These are phyloP conservation scores for Jasminum sambac DNA, from an alignment of 257 asterid genomes.

Conservation along the genomic window DNA sequence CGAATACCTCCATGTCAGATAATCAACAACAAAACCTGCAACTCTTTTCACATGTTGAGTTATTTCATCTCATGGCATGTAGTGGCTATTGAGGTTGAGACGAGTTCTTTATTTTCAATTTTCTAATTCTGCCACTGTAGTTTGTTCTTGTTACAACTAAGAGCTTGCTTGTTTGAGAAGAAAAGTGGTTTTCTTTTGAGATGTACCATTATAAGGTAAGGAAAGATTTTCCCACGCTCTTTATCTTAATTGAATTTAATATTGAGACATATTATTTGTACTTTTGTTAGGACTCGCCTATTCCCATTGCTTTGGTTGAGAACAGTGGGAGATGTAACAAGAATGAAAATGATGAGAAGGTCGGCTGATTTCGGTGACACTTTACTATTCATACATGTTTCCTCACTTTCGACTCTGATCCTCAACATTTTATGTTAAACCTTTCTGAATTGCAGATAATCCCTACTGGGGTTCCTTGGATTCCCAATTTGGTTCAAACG, in stretches of 20 bases:
- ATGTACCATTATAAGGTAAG: too few species aligned
- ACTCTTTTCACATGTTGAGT: background rate
- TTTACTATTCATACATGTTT: background rate
- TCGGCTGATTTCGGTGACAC: slow-evolving; percentile 18
- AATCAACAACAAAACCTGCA: background rate
- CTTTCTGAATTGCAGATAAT: slow-evolving; percentile 55
- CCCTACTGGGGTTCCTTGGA: slow-evolving; percentile 80
- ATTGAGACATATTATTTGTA: slow-evolving; percentile 14
- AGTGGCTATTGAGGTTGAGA: background rate
- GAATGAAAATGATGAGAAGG: slow-evolving; percentile 94
- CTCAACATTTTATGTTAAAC: background rate
- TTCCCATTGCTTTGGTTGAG: slow-evolving; percentile 94
- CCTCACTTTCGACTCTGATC: background rate
- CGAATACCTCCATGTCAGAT: background rate
- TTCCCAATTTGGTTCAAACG: slow-evolving; percentile 61
- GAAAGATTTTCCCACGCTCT: too few species aligned
- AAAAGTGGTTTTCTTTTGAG: too few species aligned
- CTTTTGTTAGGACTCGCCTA: slow-evolving; percentile 44
- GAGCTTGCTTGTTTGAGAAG: too few species aligned
- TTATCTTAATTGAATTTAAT: background rate
- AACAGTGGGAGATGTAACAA: slow-evolving; percentile 95
- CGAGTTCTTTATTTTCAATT: too few species aligned
- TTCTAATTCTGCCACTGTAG: too few species aligned
- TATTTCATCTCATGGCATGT: background rate
- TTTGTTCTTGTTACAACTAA: background rate